phyloP scores from a whole-genome alignment of 208 protist species.

The Borovskyia barvae region DNA sequence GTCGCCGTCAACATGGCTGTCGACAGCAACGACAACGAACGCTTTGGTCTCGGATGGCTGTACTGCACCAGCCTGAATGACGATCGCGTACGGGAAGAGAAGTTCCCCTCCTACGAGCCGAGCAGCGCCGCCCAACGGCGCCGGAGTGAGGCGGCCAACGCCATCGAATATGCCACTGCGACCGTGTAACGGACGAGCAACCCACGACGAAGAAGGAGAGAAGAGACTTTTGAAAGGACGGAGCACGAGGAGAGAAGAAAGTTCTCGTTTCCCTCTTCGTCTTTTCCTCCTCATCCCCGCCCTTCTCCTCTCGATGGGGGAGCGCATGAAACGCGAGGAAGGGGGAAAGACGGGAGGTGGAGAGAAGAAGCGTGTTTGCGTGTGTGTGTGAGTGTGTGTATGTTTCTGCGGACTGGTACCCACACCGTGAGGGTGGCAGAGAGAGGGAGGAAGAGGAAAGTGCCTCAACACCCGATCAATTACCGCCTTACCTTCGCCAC shows the following conservation, averaged over 20 bases:
- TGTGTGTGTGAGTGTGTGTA: background rate
- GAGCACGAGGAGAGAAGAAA: background rate
- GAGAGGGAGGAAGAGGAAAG: no score
- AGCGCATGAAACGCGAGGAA: no score
- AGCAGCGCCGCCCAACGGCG: constrained; percentile 56
- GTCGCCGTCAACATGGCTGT: constrained; percentile 53
- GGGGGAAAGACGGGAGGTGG: no score
- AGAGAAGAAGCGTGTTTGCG: no score
- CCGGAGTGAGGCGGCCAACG: constrained; percentile 61
- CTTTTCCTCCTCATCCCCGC: background rate
- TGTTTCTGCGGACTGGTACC: no score
- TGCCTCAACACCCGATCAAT: no score
- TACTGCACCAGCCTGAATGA: constrained; percentile 56
- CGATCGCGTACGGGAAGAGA: constrained; percentile 65
- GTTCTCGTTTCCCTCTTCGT: background rate
- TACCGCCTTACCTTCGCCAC: no score
- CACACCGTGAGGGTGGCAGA: no score
- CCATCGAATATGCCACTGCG: constrained; percentile 54
- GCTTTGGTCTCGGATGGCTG: constrained; percentile 79
- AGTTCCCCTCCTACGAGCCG: constrained; percentile 79
- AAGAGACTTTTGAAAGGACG: no score
- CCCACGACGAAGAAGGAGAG: constrained; percentile 1
- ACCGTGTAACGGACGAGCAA: constrained; percentile 30
- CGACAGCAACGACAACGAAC: constrained; percentile 64
- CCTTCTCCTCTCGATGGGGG: no score